Conservation (phyloP, 768 basidiomycete species). For the Kwoniella bestiolae region DNA sequence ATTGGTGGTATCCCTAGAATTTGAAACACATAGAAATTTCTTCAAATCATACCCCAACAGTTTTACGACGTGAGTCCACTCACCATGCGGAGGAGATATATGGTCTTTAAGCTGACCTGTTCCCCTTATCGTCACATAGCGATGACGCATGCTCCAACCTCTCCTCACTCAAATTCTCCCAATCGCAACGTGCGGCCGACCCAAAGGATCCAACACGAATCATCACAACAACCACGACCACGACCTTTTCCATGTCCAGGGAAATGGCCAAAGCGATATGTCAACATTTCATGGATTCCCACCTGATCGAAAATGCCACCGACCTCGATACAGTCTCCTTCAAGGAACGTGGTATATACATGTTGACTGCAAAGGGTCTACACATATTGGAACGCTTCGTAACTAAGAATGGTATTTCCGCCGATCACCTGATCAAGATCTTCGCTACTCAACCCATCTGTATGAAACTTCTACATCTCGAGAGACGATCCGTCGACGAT, state of each 20-base stretch:
- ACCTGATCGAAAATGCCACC: constrained; percentile 93
- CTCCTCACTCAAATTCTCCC: constrained; percentile 95
- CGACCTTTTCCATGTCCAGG: constrained; percentile 98
- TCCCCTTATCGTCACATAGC: constrained; percentile 59
- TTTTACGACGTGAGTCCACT: constrained; percentile 81
- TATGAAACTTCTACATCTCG: constrained; percentile 95
- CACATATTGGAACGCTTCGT: constrained; percentile 99
- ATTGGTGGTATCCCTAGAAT: constrained; percentile 86
- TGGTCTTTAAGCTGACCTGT: constrained; percentile 5
- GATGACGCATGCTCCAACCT: constrained; percentile 94
- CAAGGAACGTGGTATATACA: constrained; percentile 96
- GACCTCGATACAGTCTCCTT: constrained; percentile 86
- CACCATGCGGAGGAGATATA: neutral
- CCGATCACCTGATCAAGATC: constrained; percentile 85
- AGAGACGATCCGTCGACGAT: constrained; percentile 87
- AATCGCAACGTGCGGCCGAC: constrained; percentile 97
- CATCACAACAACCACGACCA: constrained; percentile 98
- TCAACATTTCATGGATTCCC: constrained; percentile 99
- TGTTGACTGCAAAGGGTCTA: constrained; percentile 94
- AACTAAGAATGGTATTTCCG: constrained; percentile 96
- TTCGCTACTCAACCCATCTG: constrained; percentile 93
- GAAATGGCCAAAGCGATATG: constrained; percentile 99
- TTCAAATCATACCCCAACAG: constrained; percentile 93
- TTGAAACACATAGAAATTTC: constrained; percentile 89
- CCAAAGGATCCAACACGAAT: constrained; percentile 97